phyloP scores from a whole-genome alignment of 176 grass and related monocot genomes.

The Oryza australiensis region DNA sequence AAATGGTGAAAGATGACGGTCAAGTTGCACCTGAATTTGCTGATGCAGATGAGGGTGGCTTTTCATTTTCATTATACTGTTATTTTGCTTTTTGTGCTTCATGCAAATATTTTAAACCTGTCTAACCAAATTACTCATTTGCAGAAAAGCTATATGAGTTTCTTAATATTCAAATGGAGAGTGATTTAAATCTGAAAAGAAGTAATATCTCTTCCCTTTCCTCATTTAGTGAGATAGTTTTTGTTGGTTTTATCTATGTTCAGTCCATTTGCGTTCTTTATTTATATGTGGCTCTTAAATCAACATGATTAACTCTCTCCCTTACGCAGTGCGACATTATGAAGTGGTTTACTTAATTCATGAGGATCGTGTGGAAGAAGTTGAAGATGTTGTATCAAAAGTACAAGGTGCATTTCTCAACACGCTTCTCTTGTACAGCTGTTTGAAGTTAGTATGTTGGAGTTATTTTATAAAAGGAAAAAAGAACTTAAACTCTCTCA shows the following conservation, averaged over 20 bases:
- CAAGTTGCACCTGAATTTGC: conserved; percentile 83
- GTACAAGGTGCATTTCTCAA: conserved; percentile 66
- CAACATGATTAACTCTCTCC: neutral
- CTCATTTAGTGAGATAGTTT: neutral
- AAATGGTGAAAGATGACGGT: conserved; percentile 63
- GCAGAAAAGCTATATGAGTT: conserved; percentile 82
- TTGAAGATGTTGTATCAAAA: conserved; percentile 81
- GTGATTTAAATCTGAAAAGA: conserved; percentile 85
- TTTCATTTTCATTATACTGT: neutral
- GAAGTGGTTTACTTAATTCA: conserved; percentile 95
- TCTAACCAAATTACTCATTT: conserved; percentile 29
- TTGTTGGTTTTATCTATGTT: neutral
- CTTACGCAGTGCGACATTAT: conserved; percentile 76
- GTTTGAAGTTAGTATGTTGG: neutral
- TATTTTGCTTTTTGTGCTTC: neutral
- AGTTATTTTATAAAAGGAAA: neutral
- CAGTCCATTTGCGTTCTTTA: conserved; percentile 21
- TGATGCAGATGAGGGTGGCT: conserved; percentile 70
- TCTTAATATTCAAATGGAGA: conserved; percentile 84
- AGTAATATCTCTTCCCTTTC: conserved; percentile 47
- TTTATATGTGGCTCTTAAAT: conserved; percentile 1
- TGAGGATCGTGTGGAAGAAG: conserved; percentile 68
- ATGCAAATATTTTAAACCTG: neutral
- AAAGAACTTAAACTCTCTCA: neutral
- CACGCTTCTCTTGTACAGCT: neutral